phyloP scores from a whole-genome alignment of 2,329 filamentous ascomycete species.

The Alternaria dauci region DNA sequence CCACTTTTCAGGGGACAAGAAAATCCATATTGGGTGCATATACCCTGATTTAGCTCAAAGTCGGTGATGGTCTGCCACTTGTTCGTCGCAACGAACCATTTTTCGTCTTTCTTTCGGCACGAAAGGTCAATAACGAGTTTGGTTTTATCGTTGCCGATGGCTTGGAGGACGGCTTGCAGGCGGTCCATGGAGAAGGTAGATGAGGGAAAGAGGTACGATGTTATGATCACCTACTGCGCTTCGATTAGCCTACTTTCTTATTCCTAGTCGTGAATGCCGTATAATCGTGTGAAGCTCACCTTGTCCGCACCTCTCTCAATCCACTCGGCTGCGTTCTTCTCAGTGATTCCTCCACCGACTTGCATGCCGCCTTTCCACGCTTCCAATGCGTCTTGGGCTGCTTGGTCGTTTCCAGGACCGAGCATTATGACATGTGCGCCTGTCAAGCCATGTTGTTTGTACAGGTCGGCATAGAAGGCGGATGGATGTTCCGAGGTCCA shows the following conservation, averaged over 20 bases:
- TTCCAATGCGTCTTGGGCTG: constrained; percentile 76
- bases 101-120: constrained; percentile 77
- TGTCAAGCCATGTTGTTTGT: constrained; percentile 74
- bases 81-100: constrained; percentile 98
- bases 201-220: constrained; percentile 89
- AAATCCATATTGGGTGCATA: constrained; percentile 11
- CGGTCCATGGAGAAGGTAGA: constrained; percentile 81
- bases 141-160: constrained; percentile 75
- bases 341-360: constrained; percentile 91
- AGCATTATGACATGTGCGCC: constrained; percentile 98
- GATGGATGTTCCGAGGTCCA: constrained; percentile 87
- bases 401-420: constrained; percentile 83
- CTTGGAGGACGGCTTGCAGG: constrained; percentile 75
- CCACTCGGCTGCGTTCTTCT: constrained; percentile 85
- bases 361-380: constrained; percentile 85
- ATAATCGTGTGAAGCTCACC: constrained; percentile 61
- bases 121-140: constrained; percentile 96
- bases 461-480: constrained; percentile 81
- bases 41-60: constrained; percentile 90
- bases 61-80: constrained; percentile 99
- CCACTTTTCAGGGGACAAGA: neutral
- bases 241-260: neutral
- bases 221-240: constrained; percentile 85
- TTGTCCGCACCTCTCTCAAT: constrained; percentile 87
- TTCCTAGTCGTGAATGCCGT: neutral